A percentile compares a stretch with the other conserved stretches of the same genome.
Evolutionary conservation across 768 basidiomycete species (phyloP).

Genomic region (Obba rivulosa): DNA sequence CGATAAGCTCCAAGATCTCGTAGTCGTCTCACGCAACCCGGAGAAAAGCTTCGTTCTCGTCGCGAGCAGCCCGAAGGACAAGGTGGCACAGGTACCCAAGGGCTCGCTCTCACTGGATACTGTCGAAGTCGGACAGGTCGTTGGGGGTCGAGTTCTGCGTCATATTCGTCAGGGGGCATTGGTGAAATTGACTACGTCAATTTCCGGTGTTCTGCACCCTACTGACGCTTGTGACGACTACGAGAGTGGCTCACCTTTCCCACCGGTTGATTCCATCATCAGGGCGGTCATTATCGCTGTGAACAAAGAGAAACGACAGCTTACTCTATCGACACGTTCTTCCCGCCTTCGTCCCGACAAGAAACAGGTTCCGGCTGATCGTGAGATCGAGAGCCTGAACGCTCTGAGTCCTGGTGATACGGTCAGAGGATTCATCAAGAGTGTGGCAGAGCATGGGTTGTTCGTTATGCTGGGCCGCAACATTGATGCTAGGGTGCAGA

Average conservation of each 20-base stretch:
- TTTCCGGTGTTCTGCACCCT: slow-evolving; percentile 75
- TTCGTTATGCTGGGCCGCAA: slow-evolving; percentile 82
- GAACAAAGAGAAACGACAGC: slow-evolving; percentile 57
- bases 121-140: slow-evolving; percentile 64
- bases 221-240: slow-evolving; percentile 83
- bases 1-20: slow-evolving; percentile 67
- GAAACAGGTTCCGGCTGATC: slow-evolving; percentile 49
- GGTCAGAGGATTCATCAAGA: slow-evolving; percentile 89
- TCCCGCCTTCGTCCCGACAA: slow-evolving; percentile 62
- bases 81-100: slow-evolving; percentile 42
- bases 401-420: slow-evolving; percentile 68
- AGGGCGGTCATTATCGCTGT: slow-evolving; percentile 68
- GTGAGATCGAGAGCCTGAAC: slow-evolving; percentile 55
- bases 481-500: slow-evolving; percentile 90
- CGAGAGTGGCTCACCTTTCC: slow-evolving; percentile 49
- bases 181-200: slow-evolving; percentile 66
- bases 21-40: slow-evolving; percentile 84
- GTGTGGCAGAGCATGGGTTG: slow-evolving; percentile 77
- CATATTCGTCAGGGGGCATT: slow-evolving; percentile 69
- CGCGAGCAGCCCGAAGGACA: slow-evolving; percentile 62
- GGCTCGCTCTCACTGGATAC: slow-evolving; percentile 57
- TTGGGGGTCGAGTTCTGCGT: slow-evolving; percentile 75
- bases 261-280: slow-evolving; percentile 59
- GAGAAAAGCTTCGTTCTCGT: slow-evolving; percentile 87
- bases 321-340: slow-evolving; percentile 76